phyloP scores from a whole-genome alignment of 306 rosid species.

The Spatholobus suberectus region DNA sequence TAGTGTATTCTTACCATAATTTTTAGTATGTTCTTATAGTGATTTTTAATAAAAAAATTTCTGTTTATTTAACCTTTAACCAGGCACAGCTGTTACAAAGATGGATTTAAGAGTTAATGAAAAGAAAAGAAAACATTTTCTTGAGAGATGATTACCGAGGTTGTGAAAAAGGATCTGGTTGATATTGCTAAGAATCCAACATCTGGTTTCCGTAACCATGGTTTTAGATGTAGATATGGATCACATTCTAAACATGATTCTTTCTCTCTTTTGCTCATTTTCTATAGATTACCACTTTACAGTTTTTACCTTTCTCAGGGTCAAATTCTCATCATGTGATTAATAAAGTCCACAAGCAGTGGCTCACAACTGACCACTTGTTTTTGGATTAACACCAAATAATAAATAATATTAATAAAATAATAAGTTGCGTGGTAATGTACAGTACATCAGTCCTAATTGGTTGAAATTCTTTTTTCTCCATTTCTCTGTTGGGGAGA shows the following conservation, averaged over 20 bases:
- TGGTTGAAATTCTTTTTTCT: slow-evolving; percentile 22
- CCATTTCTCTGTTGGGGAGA: slow-evolving; percentile 19
- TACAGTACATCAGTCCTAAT: not conserved
- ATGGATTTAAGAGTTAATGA: not conserved
- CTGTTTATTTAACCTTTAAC: not conserved
- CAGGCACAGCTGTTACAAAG: not conserved
- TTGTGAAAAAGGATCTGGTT: not conserved
- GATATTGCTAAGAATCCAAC: not conserved
- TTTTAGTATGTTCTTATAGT: too few species aligned
- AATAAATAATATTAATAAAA: not conserved
- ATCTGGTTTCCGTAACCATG: not conserved
- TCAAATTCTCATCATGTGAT: slow-evolving; percentile 25
- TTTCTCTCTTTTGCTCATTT: not conserved
- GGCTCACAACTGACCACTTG: slow-evolving; percentile 26
- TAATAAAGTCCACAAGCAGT: slow-evolving; percentile 14
- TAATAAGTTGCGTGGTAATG: not conserved
- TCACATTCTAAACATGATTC: not conserved
- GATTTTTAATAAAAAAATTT: not conserved
- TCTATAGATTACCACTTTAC: not conserved
- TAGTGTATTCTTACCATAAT: not conserved
- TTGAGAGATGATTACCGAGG: not conserved
- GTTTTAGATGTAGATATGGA: not conserved
- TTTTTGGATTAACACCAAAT: slow-evolving; percentile 15
- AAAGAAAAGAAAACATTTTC: not conserved
- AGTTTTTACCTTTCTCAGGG: slow-evolving; percentile 2